Base-by-base conservation (phyloP, 176 grass and related monocot genomes). In the Musa itinerans region DNA sequence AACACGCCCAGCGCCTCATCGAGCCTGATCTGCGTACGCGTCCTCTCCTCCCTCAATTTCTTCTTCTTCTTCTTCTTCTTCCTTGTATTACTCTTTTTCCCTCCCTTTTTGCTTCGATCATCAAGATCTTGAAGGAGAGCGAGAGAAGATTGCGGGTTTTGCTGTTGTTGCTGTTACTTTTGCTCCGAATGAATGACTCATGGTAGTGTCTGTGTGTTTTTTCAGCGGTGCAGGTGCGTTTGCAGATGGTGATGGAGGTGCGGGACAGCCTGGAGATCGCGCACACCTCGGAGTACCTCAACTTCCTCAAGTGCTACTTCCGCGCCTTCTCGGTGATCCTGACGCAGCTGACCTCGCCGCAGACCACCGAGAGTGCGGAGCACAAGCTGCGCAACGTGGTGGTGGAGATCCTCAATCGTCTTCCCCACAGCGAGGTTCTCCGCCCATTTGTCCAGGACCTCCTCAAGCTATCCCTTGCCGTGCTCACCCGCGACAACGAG, bases 361-460 rank as follows among this genome's bases (percentile, higher is more conserved):
- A 94, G 77, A 70, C 71, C 20, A 83, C 85, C 0, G 95, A 99
- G 66, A 99, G 84, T 21, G 84, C 78, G 0, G 95, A 99, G 74
- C 95, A 99, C 86, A 99, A 94, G 86, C 82, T 99, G 66, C 80
- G 95, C 22, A 94, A 99, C 76, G 90, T 99, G 29, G 91, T 99
- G 11, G 92, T 99, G 13, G 91, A 94, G 79, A 99, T 99, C 78
- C 91, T 99, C 51, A 99, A 99, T 78, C 84, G 95, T 22, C 95
- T 99, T 52, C 95, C 95, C 11, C 95, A 94, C 88, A 94, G 90
- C 16, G 95, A 99, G 86, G 95, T 99, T 51, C 95, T 99, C 62
- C 91, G 95, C 2, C 95, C 95, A 11, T 94, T 99, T 76, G 95
- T 99, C 57, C 90, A 94, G 85, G 95, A 99, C 74, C 78, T 99